Conservation (phyloP, 805 yeast genomes). For the Vanderwaltozyma tropicalis region DNA sequence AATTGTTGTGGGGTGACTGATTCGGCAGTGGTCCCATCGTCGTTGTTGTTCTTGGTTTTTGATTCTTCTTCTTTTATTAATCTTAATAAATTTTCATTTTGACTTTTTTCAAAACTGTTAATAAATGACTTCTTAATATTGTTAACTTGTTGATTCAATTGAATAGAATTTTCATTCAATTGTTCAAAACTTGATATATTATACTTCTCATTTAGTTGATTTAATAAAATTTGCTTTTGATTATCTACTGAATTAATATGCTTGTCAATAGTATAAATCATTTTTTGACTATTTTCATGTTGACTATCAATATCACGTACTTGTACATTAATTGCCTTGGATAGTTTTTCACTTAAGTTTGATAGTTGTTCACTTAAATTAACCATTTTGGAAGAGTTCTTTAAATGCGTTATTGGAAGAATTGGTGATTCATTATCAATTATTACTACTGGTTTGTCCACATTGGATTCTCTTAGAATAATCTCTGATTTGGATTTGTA, state of each 20-base stretch:
- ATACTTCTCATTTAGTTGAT: too few species aligned
- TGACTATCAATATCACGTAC: too few species aligned
- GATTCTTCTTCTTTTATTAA: neutral
- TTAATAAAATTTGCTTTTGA: neutral
- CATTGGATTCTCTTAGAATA: conserved; percentile 7
- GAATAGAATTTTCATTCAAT: neutral
- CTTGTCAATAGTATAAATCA: neutral
- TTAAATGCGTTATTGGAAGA: too few species aligned
- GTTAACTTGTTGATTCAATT: neutral
- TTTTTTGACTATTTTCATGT: too few species aligned
- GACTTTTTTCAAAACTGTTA: neutral
- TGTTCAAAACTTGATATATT: neutral
- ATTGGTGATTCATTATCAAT: neutral
- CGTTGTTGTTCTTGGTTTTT: neutral
- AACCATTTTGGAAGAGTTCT: too few species aligned
- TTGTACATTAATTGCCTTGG: too few species aligned
- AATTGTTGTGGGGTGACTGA: neutral
- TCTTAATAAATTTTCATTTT: neutral
- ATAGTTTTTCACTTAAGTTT: too few species aligned
- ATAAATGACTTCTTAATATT: neutral
- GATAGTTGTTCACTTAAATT: too few species aligned
- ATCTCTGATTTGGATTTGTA: conserved; percentile 10
- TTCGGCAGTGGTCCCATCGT: neutral
- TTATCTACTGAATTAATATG: neutral
- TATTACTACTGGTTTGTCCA: conserved; percentile 2